A percentile compares a stretch with the other conserved stretches of the same genome.
Conservation (phyloP, 2,329 filamentous ascomycete genomes). For the Whalleya microplaca region DNA sequence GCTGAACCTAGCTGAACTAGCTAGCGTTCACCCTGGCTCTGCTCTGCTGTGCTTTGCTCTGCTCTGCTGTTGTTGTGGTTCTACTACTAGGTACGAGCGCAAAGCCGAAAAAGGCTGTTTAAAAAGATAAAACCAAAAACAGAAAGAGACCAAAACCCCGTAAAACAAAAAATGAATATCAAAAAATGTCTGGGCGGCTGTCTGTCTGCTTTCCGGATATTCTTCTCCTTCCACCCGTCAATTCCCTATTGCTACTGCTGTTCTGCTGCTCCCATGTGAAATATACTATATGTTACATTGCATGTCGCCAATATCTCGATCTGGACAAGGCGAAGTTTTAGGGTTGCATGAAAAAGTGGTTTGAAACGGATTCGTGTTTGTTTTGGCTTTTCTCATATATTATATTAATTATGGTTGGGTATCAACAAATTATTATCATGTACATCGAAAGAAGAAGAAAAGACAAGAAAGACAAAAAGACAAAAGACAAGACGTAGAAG, state of each 20-base stretch:
- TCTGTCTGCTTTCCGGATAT: conserved; percentile 6
- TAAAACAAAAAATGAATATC: too few species aligned
- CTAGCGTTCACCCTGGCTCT: too few species aligned
- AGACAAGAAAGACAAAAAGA: not conserved
- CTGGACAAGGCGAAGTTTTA: conserved; percentile 28
- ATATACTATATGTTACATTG: conserved; percentile 26
- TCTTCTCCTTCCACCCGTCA: conserved; percentile 17
- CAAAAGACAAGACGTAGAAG: too few species aligned
- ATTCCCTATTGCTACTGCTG: conserved; percentile 16
- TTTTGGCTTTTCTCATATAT: conserved; percentile 11
- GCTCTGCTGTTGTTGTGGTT: too few species aligned
- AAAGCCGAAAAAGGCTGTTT: too few species aligned
- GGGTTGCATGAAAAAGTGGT: conserved; percentile 20
- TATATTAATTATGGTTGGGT: too few species aligned
- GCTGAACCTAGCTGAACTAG: too few species aligned
- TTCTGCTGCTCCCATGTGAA: conserved; percentile 7
- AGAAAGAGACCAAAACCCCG: too few species aligned
- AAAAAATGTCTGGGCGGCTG: too few species aligned
- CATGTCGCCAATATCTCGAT: conserved; percentile 23
- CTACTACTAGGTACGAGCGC: too few species aligned
- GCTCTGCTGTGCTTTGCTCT: too few species aligned
- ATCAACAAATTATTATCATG: conserved; percentile 9
- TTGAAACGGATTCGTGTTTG: conserved; percentile 21
- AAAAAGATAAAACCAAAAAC: too few species aligned
- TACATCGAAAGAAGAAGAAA: not conserved